These are phyloP conservation scores for Mycena galopus DNA, from an alignment of 768 basidiomycete genomes.

Conservation along the genomic window DNA sequence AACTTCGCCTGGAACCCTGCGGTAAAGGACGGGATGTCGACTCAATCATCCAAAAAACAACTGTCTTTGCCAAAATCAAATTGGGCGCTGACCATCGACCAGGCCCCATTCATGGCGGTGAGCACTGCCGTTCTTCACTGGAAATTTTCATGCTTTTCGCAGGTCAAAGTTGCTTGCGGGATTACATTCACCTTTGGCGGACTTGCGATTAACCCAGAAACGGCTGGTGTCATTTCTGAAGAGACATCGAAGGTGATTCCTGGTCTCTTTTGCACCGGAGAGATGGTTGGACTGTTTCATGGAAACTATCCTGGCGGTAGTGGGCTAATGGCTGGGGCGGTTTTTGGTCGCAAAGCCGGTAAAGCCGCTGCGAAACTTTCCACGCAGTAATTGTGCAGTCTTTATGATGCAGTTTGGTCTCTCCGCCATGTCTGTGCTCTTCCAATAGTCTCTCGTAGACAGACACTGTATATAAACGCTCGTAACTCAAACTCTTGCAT, in stretches of 20 bases:
- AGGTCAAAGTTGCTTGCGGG: constrained; percentile 73
- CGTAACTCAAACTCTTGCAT: no score
- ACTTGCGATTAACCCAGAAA: constrained; percentile 68
- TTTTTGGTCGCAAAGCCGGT: constrained; percentile 64
- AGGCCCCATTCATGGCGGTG: constrained; percentile 69
- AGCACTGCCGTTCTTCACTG: not conserved
- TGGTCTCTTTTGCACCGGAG: constrained; percentile 76
- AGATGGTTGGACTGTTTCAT: constrained; percentile 76
- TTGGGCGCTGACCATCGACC: constrained; percentile 72
- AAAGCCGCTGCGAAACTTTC: constrained; percentile 10
- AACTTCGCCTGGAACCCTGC: constrained; percentile 68
- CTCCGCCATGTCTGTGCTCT: no score
- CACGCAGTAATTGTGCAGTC: not conserved
- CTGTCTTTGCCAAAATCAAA: constrained; percentile 71
- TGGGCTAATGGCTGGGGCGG: constrained; percentile 73
- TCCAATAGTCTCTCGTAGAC: no score
- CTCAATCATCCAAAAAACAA: constrained; percentile 53
- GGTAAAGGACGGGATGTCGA: constrained; percentile 72
- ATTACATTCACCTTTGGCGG: constrained; percentile 84
- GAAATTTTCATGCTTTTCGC: not conserved
- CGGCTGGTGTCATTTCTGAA: constrained; percentile 63
- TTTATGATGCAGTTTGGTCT: not conserved
- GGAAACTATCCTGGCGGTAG: constrained; percentile 80
- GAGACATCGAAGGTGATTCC: constrained; percentile 55
- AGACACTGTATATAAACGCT: no score